These are phyloP conservation scores for Ceratorhiza oryzae-sativae DNA, from an alignment of 1,284 basidiomycete species.

Conservation along the genomic window DNA sequence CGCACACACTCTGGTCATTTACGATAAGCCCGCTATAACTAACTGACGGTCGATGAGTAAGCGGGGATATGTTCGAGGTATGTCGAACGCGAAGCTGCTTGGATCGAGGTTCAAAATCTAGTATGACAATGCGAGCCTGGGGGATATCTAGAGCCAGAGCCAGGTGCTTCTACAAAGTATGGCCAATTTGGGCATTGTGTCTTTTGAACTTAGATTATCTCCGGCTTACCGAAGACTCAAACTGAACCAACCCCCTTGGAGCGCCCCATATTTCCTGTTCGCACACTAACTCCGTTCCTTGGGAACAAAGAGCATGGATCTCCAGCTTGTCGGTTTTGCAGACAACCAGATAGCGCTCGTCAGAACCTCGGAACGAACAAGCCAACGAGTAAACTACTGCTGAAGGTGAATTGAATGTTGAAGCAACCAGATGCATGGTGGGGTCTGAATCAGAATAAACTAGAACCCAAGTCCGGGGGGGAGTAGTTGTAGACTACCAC, in stretches of 20 bases:
- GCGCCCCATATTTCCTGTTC: conserved; percentile 40
- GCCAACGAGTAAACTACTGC: conserved; percentile 38
- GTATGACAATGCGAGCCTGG: conserved; percentile 6
- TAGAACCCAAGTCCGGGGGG: too few relatives aligned
- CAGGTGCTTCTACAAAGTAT: conserved; percentile 14
- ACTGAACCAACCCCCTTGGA: conserved; percentile 16
- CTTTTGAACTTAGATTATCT: not conserved
- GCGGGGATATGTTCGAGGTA: conserved; percentile 19
- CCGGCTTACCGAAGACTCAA: conserved; percentile 9
- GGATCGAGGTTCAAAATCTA: conserved; percentile 4
- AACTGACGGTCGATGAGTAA: conserved; percentile 14
- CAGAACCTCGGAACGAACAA: conserved; percentile 32
- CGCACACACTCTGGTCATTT: conserved; percentile 16
- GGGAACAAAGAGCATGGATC: conserved; percentile 36
- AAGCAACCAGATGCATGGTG: conserved; percentile 23
- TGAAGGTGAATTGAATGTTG: conserved; percentile 41
- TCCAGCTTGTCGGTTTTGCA: conserved; percentile 30
- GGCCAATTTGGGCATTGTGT: not conserved
- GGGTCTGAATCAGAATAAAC: not conserved
- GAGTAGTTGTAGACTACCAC: not conserved
- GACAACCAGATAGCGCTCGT: conserved; percentile 35
- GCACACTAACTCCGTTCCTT: conserved; percentile 36
- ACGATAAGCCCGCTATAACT: conserved; percentile 11
- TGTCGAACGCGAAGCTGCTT: conserved; percentile 10
- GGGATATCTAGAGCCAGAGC: conserved; percentile 17